Base-by-base conservation (phyloP, 345 rosid genomes). In the Odontarrhena argentea region DNA sequence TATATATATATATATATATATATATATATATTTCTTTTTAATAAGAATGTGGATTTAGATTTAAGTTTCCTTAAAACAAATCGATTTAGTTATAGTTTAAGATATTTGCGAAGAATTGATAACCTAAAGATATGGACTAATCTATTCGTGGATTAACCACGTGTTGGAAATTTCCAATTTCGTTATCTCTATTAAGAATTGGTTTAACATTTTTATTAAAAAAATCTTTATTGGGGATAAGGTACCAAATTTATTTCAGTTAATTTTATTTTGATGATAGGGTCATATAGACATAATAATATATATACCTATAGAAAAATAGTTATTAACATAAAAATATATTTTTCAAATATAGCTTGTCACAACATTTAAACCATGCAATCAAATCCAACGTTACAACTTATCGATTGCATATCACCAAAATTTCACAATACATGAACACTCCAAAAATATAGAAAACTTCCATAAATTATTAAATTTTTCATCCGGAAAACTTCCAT, bases 311-410 rank as follows among this genome's bases (percentile, higher is more conserved):
- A 35, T 3, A 6, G 8, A 62, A 49, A 36, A 38, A 9, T 32
- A 18, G 5, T 11, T 10, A 35, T 7, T 8, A 7, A 2, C 7
- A 50, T 9, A 5, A 25, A 4, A 53, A 32, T 34, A 35, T 12
- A 63, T 25, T 8, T 8, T 38, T 37, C 9, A 38, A 38, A 3
- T 50, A 46, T 50, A 46, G 55, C 10, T 34, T 55, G 15, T 67
- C 62, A 46, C 55, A 46, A 46, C 8, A 56, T 36, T 15, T 59
- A 50, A 43, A 32, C 41, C 66, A 60, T 60, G 53, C 60, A 60
- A 32, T 32, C 51, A 41, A 13, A 15, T 58, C 43, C 65, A 49
- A 49, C 51, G 65, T 68, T 68, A 56, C 40, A 49, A 28, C 65
- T 47, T 26, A 2, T 53, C 44, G 44, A 42, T 55, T 47, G 18